A percentile compares a stretch with the other conserved stretches of the same genome.
Conservation (phyloP, 352 stramenopile species). For the Phytophthora sansomeana region DNA sequence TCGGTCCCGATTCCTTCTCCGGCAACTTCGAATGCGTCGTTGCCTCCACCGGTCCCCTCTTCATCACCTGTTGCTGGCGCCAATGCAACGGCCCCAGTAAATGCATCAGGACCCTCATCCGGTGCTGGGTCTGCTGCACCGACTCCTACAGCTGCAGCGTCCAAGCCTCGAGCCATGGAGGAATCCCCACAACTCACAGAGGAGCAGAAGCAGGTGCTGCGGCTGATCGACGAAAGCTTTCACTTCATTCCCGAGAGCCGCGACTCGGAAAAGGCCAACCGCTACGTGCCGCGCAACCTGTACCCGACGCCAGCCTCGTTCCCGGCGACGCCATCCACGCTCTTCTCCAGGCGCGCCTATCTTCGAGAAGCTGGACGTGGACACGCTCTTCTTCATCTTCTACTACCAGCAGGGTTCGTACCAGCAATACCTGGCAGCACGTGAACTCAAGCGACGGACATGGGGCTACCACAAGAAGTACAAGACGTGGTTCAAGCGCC, state of each 20-base stretch:
- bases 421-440: constrained; percentile 98
- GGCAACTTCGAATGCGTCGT: constrained; percentile 28
- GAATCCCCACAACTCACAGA: constrained; percentile 70
- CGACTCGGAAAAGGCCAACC: constrained; percentile 92
- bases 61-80: constrained; percentile 21
- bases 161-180: constrained; percentile 38
- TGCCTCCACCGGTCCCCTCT: constrained; percentile 41
- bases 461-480: constrained; percentile 99
- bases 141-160: constrained; percentile 34
- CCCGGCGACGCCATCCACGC: constrained; percentile 85
- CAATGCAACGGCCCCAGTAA: constrained; percentile 9
- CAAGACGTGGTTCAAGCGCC: constrained; percentile 99
- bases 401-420: constrained; percentile 99
- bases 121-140: constrained; percentile 22
- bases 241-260: constrained; percentile 90
- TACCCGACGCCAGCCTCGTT: constrained; percentile 94
- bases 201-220: constrained; percentile 82
- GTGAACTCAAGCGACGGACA: constrained; percentile 98
- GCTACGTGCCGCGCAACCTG: constrained; percentile 95
- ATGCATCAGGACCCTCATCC: constrained; percentile 23
- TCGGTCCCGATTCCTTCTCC: constrained; percentile 34
- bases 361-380: constrained; percentile 98
- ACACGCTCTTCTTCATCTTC: constrained; percentile 99
- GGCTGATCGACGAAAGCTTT: constrained; percentile 91
- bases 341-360: constrained; percentile 95